Evolutionary conservation across 23 red algal species (phyloP).

Genomic region (Agarophyton chilense): DNA sequence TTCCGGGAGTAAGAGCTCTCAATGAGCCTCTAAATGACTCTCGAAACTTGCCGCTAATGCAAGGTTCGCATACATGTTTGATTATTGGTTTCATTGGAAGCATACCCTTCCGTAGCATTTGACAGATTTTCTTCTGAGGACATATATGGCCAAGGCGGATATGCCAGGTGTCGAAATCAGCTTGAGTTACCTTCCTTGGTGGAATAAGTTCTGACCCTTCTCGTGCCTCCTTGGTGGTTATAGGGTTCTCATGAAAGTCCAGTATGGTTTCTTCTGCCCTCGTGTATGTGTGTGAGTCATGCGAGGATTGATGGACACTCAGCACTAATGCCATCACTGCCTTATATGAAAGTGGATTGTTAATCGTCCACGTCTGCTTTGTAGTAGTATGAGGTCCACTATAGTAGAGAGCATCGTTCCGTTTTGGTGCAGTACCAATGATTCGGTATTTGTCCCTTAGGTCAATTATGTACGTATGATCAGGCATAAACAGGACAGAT

Average conservation of each 20-base stretch:
- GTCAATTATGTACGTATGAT: constrained; percentile 1
- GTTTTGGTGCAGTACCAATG: constrained; percentile 17
- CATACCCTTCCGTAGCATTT: neutral
- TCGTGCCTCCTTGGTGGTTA: too few relatives aligned
- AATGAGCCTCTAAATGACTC: neutral
- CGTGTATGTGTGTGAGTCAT: too few relatives aligned
- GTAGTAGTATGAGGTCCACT: neutral
- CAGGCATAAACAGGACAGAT: constrained; percentile 6
- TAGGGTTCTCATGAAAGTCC: too few relatives aligned
- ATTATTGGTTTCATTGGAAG: neutral
- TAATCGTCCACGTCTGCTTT: too few relatives aligned
- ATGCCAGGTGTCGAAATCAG: neutral
- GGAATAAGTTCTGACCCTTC: too few relatives aligned
- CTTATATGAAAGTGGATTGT: too few relatives aligned
- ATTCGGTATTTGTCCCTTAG: neutral
- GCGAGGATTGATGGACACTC: neutral
- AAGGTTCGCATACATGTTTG: neutral
- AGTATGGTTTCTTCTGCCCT: too few relatives aligned
- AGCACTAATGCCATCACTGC: neutral
- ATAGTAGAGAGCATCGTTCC: constrained; percentile 18
- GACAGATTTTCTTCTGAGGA: neutral
- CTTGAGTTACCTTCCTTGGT: neutral
- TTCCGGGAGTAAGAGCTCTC: neutral
- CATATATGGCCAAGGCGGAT: neutral
- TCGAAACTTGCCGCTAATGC: constrained; percentile 6